Conservation (phyloP, 1,284 basidiomycete genomes). For the Cutaneotrichosporon cavernicola region DNA sequence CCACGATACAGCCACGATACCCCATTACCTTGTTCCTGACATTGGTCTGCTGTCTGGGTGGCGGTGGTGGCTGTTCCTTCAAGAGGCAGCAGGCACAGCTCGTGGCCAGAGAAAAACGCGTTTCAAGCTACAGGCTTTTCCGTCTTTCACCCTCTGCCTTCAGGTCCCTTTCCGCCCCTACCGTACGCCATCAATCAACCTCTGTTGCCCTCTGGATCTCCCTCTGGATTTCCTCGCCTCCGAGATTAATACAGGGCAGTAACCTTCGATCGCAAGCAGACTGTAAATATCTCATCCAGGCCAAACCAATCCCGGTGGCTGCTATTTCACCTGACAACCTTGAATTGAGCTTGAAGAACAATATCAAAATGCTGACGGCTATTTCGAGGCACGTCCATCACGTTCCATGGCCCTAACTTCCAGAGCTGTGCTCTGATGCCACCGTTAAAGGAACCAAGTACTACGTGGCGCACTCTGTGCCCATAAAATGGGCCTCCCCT, state of each 20-base stretch:
- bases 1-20: background rate
- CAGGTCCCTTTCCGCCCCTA: background rate
- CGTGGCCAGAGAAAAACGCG: background rate
- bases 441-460: background rate
- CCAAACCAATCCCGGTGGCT: background rate
- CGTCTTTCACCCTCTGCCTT: background rate
- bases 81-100: background rate
- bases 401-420: background rate
- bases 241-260: background rate
- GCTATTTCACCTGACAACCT: background rate
- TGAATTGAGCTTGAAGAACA: background rate
- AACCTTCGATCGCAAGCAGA: background rate
- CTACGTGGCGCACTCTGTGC: too few relatives aligned
- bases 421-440: background rate
- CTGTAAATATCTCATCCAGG: background rate
- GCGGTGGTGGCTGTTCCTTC: background rate
- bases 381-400: background rate
- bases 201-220: background rate
- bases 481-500: too few relatives aligned
- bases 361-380: background rate
- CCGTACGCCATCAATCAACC: background rate
- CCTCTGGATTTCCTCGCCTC: background rate
- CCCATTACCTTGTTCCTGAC: background rate
- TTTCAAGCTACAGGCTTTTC: background rate
- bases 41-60: background rate